Conservation (phyloP, 2,329 filamentous ascomycete genomes). For the Neopestalotiopsis sp. region DNA sequence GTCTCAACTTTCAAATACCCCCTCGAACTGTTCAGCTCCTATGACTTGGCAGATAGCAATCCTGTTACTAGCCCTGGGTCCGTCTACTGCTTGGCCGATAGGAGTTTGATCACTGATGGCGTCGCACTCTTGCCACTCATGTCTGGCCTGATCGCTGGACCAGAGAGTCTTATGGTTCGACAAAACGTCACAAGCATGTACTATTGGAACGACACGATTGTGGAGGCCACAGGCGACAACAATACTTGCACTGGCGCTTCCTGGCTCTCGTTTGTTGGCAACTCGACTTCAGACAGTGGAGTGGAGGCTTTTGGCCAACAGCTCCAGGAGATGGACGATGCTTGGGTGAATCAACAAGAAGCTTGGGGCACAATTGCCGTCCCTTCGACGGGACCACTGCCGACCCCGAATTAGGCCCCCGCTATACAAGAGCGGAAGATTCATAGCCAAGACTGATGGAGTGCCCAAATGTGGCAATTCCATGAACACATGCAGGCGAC, state of each 20-base stretch:
- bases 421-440: background rate
- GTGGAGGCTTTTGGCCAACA: slow-evolving; percentile 30
- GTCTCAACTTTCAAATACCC: slow-evolving; percentile 34
- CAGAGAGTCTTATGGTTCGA: slow-evolving; percentile 28
- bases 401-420: slow-evolving; percentile 15
- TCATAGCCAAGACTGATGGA: background rate
- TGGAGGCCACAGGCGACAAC: slow-evolving; percentile 31
- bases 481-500: background rate
- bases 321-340: slow-evolving; percentile 31
- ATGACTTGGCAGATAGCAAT: slow-evolving; percentile 31
- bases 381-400: slow-evolving; percentile 27
- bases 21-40: slow-evolving; percentile 37
- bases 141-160: slow-evolving; percentile 26
- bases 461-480: background rate
- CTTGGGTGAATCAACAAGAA: slow-evolving; percentile 25
- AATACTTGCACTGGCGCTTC: slow-evolving; percentile 33
- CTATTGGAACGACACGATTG: slow-evolving; percentile 37
- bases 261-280: slow-evolving; percentile 33
- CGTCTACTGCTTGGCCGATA: slow-evolving; percentile 35
- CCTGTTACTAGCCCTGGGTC: slow-evolving; percentile 34
- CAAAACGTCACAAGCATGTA: slow-evolving; percentile 38
- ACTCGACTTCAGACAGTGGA: slow-evolving; percentile 21
- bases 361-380: slow-evolving; percentile 28
- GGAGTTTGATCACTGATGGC: slow-evolving; percentile 31
- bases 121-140: slow-evolving; percentile 29